Base-by-base conservation (phyloP, 192 early-diverging fungal genomes). In the Coemansia asiatica region DNA sequence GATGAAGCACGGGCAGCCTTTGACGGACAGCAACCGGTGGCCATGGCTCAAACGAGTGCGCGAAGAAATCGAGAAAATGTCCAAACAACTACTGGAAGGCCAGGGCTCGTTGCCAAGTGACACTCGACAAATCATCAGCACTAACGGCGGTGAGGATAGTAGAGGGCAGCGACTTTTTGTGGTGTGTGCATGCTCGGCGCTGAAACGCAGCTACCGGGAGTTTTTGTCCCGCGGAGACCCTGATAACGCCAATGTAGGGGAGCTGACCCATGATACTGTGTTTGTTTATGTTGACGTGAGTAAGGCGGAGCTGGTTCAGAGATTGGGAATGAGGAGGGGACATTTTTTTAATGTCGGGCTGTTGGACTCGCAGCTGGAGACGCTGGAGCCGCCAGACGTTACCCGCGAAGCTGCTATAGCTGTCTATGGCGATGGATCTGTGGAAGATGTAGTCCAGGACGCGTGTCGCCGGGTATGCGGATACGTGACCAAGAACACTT, bases 1-100 rank as follows among this genome's bases (percentile, higher is more conserved):
- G 62, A 91, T 91, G 90, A 63, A 84, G 10, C 50, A 57, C 29
- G 90, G 89, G 50, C 9, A 81, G 22, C 75, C 88, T 2, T 71
- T 91, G 28, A 61, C 60, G 1, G 90, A 91, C 58, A 85, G 85
- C 46, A 87, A 91, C 74, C 84, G 90, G 35, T 81, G 77, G 72
- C 85, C 87, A 0, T 91, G 90, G 88, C 76, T 90, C 31, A 29
- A 26, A 31, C 56, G 51, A 0, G 83, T 90, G 47, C 83, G 86
- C 48, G 66, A 67, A 18, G 59, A 55, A 22, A 69, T 86, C 46
- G 51, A 71, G 9, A 29, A 77, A 29, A 60, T 55, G 29, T 72
- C 72, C 4, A 29, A n/a, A 22, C 33, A 55, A 12, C 60, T 79
- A 46, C 56, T 81, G 7, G 47, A 60, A 16, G 56, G 64, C 4